These are phyloP conservation scores for Entoloma clypeatum DNA, from an alignment of 1,284 basidiomycete genomes.

Conservation along the genomic window DNA sequence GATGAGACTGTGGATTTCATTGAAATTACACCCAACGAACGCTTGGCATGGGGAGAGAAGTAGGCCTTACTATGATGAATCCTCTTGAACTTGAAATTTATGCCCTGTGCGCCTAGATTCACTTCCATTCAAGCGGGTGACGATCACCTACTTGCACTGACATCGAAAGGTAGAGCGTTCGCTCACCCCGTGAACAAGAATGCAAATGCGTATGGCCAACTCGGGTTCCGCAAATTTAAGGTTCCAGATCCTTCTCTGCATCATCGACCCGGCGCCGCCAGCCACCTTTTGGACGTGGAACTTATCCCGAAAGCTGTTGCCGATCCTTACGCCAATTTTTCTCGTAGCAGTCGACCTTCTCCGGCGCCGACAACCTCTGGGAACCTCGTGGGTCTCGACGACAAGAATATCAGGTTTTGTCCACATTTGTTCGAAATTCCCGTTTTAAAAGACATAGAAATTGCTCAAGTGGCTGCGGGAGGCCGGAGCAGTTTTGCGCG, in stretches of 20 bases:
- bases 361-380: slow-evolving; percentile 28
- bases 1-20: slow-evolving; percentile 46
- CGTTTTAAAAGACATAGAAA: slow-evolving; percentile 60
- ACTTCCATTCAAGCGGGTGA: slow-evolving; percentile 70
- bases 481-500: slow-evolving; percentile 71
- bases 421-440: slow-evolving; percentile 80
- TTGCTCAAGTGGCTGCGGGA: slow-evolving; percentile 74
- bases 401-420: slow-evolving; percentile 64
- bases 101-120: slow-evolving; percentile 45
- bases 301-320: slow-evolving; percentile 54
- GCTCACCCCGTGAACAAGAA: slow-evolving; percentile 72
- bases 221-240: slow-evolving; percentile 70
- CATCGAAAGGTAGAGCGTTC: slow-evolving; percentile 79
- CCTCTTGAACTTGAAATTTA: not conserved
- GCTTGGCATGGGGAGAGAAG: slow-evolving; percentile 54
- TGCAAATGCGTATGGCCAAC: slow-evolving; percentile 86
- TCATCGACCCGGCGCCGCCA: slow-evolving; percentile 18
- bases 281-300: slow-evolving; percentile 45
- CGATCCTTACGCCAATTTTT: slow-evolving; percentile 47
- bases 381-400: slow-evolving; percentile 35
- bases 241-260: slow-evolving; percentile 38
- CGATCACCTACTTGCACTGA: slow-evolving; percentile 84
- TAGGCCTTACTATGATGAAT: slow-evolving; percentile 23
- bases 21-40: slow-evolving; percentile 46
- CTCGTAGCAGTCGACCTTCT: slow-evolving; percentile 34